These are phyloP conservation scores for Botrytis tulipae DNA, from an alignment of 2,329 filamentous ascomycete genomes.

Conservation along the genomic window DNA sequence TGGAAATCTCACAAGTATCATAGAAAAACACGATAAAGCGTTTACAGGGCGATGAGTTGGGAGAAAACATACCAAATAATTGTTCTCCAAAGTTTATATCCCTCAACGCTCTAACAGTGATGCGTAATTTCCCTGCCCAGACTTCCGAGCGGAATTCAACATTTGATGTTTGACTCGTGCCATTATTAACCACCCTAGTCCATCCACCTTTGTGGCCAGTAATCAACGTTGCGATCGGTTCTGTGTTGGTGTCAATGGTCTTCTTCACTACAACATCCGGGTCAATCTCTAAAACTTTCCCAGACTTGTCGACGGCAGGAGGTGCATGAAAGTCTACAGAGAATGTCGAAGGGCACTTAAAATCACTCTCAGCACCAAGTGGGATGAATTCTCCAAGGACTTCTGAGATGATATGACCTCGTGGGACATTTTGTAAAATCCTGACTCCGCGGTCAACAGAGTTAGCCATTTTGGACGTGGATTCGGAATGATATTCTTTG, in stretches of 20 bases:
- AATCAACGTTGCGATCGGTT: slow-evolving; percentile 18
- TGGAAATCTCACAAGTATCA: background rate
- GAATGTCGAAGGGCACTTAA: background rate
- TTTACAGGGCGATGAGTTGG: background rate
- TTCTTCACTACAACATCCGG: background rate
- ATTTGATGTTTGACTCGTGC: background rate
- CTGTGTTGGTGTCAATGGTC: background rate
- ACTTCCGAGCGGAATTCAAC: slow-evolving; percentile 5
- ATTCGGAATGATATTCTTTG: background rate
- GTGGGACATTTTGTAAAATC: background rate
- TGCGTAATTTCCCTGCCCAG: slow-evolving; percentile 16
- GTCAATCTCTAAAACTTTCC: background rate
- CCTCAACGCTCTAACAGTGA: slow-evolving; percentile 4
- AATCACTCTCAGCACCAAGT: slow-evolving; percentile 2
- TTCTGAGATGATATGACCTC: slow-evolving; percentile 5
- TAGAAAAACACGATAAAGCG: background rate
- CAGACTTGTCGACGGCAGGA: background rate
- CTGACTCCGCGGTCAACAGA: slow-evolving; percentile 14
- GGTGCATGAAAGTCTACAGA: slow-evolving; percentile 15
- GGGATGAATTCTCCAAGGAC: slow-evolving; percentile 16
- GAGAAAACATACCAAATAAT: background rate
- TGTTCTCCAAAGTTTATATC: slow-evolving; percentile 21
- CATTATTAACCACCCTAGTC: slow-evolving; percentile 12
- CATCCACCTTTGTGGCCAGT: slow-evolving; percentile 12
- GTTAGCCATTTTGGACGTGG: background rate